Base-by-base conservation (phyloP, 495 filamentous ascomycete genomes). In the Endocarpon pusillum region DNA sequence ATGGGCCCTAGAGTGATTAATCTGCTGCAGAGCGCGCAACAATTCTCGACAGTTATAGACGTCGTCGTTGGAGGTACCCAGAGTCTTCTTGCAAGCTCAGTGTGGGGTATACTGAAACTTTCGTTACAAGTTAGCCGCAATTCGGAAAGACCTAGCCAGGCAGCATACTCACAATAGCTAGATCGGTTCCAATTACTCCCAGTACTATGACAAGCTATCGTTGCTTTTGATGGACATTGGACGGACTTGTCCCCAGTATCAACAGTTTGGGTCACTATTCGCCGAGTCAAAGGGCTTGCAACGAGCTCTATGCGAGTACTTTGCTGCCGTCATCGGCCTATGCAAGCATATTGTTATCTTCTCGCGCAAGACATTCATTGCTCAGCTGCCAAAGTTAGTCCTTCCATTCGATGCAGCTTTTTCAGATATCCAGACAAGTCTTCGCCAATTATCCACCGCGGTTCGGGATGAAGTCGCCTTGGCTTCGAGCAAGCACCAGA, bases 11-110 rank as follows among this genome's bases (percentile, higher is more conserved):
- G 59, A 7, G 47, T 61, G 15, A 58, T 44, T 4, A 61, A 55
- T 33, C 41, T 62, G 19, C 44, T 66, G 21, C 42, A 63, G 32
- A 40, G 49, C 12, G 48, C 58, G 21, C 58, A 66, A 30, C 55
- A 61, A 38, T 62, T 53, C 35, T 54, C 55, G 16, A 48, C 51
- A 9, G 38, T 61, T 18, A 58, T 57, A 18, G 59, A 66, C 38
- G 48, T 62, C 10, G 33, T 61, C 10, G 41, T 61, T 10, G 59
- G 59, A 3, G 58, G 54, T 2, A 50, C 53, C 12, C 59, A 62
- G 45, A 62, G 61, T 41, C 33, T 63, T 14, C 46, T 66, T 20
- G 58, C 59, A 26, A 55, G 58, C 42, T 49, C 57, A 18, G 53
- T 61, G 7, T 66, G 58, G 61, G 46, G 51, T 3, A 19, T 57